These are phyloP conservation scores for Toxoplasma gondii DNA, from an alignment of 169 alveolate species.

Conservation along the genomic window DNA sequence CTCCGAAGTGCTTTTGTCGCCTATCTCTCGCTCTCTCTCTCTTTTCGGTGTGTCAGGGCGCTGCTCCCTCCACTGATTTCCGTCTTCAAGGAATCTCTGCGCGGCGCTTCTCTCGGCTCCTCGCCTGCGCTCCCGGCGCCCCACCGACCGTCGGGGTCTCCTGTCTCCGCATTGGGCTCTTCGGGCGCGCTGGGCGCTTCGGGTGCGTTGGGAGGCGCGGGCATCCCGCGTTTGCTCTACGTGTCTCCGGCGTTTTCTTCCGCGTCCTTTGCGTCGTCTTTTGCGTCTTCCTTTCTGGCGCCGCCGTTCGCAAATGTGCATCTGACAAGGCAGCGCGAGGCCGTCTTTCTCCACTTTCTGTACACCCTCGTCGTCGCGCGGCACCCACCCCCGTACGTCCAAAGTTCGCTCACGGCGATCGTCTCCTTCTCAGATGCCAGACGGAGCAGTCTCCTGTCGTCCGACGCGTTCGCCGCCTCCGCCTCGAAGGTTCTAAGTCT, in stretches of 20 bases:
- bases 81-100: conserved; percentile 33
- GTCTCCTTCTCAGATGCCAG: background rate
- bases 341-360: conserved; percentile 14
- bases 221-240: background rate
- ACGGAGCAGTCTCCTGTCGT: background rate
- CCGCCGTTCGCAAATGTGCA: background rate
- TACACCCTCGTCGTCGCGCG: conserved; percentile 28
- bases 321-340: conserved; percentile 29
- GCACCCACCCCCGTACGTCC: conserved; percentile 47
- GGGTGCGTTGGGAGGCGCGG: background rate
- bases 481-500: background rate
- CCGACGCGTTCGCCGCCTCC: background rate
- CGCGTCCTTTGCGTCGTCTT: conserved; percentile 13
- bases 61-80: conserved; percentile 27
- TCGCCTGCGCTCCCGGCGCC: background rate
- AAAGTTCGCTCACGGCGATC: background rate
- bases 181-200: background rate
- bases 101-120: conserved; percentile 20
- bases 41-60: background rate
- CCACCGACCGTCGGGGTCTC: background rate
- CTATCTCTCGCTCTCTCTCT: background rate
- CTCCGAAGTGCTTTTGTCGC: background rate
- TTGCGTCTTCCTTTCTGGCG: background rate
- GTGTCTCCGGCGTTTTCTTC: conserved; percentile 30
- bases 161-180: background rate